These are phyloP conservation scores for Ogataea glucozyma DNA, from an alignment of 805 yeast genomes.

Conservation along the genomic window DNA sequence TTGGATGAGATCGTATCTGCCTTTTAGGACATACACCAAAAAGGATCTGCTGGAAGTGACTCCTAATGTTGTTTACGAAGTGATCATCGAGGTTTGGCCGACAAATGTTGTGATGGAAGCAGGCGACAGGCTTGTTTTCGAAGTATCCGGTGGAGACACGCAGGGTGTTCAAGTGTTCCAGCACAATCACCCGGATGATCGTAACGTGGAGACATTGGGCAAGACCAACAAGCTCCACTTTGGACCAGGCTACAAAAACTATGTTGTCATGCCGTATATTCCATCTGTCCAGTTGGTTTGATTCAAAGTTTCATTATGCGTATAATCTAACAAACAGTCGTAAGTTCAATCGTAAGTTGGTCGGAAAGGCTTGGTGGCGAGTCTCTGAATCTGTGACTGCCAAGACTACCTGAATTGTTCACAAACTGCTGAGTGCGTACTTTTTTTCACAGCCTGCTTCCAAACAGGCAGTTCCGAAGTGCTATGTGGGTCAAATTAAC, in stretches of 20 bases:
- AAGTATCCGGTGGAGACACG: constrained; percentile 13
- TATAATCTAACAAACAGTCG: too few relatives aligned
- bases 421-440: background rate
- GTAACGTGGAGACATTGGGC: constrained; percentile 11
- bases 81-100: constrained; percentile 15
- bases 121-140: constrained; percentile 13
- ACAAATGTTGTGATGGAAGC: constrained; percentile 11
- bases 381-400: background rate
- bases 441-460: background rate
- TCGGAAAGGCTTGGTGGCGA: too few relatives aligned
- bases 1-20: constrained; percentile 7
- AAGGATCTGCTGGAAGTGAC: constrained; percentile 8
- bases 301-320: too few relatives aligned
- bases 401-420: background rate
- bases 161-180: constrained; percentile 12
- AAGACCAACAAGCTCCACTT: constrained; percentile 12
- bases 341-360: too few relatives aligned
- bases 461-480: constrained; percentile 6
- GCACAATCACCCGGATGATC: constrained; percentile 15
- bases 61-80: constrained; percentile 10
- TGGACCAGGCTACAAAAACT: constrained; percentile 10
- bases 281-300: constrained; percentile 1
- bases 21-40: constrained; percentile 10
- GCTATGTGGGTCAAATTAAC: background rate
- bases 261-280: constrained; percentile 9